phyloP scores from a whole-genome alignment of 2,329 filamentous ascomycete species.

The Aspergillus nomiae region DNA sequence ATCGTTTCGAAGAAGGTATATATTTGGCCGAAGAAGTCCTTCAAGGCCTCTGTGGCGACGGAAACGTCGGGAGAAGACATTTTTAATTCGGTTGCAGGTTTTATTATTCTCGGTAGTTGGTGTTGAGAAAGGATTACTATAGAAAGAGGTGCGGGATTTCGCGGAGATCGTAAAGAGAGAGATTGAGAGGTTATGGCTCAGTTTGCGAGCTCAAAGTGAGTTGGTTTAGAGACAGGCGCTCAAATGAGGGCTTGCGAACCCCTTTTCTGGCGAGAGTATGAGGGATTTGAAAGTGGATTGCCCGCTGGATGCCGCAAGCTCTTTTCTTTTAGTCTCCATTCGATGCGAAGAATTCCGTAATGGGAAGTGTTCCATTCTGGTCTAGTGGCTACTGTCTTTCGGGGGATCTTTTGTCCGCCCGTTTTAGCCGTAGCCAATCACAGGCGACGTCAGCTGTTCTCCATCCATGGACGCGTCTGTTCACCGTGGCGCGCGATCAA shows the following conservation, averaged over 20 bases:
- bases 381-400: slow-evolving; percentile 11
- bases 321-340: background rate
- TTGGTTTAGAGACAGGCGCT: background rate
- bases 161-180: background rate
- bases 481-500: background rate
- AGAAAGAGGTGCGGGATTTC: background rate
- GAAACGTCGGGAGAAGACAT: slow-evolving; percentile 30
- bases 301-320: background rate
- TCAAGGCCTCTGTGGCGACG: slow-evolving; percentile 26
- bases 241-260: no score
- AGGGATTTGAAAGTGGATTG: background rate
- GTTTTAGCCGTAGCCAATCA: slow-evolving; percentile 11
- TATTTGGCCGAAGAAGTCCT: slow-evolving; percentile 35
- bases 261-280: background rate
- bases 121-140: background rate
- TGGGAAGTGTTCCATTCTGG: slow-evolving; percentile 17
- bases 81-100: slow-evolving; percentile 8
- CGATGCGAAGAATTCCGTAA: slow-evolving; percentile 14
- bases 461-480: slow-evolving; percentile 3
- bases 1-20: slow-evolving; percentile 27
- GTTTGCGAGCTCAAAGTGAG: background rate
- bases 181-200: background rate
- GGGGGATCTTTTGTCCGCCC: slow-evolving; percentile 11
- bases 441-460: background rate
- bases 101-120: slow-evolving; percentile 4